A percentile compares a stretch with the other conserved stretches of the same genome.
These are phyloP conservation scores for Chondrostereum purpureum DNA, from an alignment of 1,284 basidiomycete genomes.

Conservation along the genomic window DNA sequence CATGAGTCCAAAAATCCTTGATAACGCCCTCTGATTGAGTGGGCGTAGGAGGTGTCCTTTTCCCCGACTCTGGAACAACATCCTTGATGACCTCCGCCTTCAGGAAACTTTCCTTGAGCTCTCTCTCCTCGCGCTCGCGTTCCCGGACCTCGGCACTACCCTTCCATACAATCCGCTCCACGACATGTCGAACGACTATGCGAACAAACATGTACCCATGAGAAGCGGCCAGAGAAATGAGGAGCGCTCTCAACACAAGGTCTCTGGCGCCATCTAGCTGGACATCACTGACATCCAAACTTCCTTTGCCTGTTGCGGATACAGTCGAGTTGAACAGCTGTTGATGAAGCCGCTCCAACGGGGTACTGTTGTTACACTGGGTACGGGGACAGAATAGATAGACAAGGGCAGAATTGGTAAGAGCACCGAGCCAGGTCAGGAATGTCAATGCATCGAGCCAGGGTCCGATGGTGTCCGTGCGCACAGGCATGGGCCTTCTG, in stretches of 20 bases:
- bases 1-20: conserved; percentile 55
- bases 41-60: neutral
- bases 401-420: conserved; percentile 82
- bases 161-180: conserved; percentile 71
- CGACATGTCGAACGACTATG: conserved; percentile 55
- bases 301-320: neutral
- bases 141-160: conserved; percentile 60
- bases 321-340: conserved; percentile 13
- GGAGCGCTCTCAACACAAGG: conserved; percentile 58
- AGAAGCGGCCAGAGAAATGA: conserved; percentile 72
- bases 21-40: neutral
- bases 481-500: conserved; percentile 77
- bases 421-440: conserved; percentile 80
- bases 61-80: neutral
- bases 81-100: conserved; percentile 22
- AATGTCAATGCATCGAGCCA: conserved; percentile 90
- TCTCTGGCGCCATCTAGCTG: conserved; percentile 15
- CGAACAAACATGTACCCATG: conserved; percentile 73
- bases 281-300: neutral
- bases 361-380: neutral
- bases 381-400: conserved; percentile 63
- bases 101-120: conserved; percentile 62
- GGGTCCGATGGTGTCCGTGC: conserved; percentile 88
- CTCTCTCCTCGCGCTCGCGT: conserved; percentile 47
- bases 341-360: conserved; percentile 17